Evolutionary conservation across 192 early-diverging fungal genomes (phyloP), one percentile per base, ranked within the genome.

Genomic region (Coemansia sp.): DNA sequence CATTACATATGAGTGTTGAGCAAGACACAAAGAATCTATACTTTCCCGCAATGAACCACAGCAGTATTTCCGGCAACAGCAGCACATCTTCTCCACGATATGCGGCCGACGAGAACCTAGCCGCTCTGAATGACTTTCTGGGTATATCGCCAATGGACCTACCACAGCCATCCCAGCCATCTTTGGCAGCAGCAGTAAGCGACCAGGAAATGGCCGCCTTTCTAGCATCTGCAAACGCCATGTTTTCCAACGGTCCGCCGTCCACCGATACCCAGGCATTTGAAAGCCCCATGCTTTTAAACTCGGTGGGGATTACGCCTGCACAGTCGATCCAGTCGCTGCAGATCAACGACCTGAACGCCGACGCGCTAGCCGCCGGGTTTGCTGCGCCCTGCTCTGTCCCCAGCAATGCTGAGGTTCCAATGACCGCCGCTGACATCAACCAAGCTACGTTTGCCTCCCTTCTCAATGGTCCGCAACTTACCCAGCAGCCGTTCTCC

Each of bases 171-270:
- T 47, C 43, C 3, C 40, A 43, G 22, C 25, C 16, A 9, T 41
- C 41, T n/a, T 7, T 10, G 5, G 26, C 31, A 12, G n/a, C 35
- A 5, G 35, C 30, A 28, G 51, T 40, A 12, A 58, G 34, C 51
- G 46, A 51, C 16, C 67, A 63, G 45, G 54, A 49, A 20, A 60
- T 72, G 42, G 61, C 56, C 11, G 52, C 61, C 3, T 50, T 72
- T 32, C 37, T 72, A 2, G 56, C 51, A 1, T 62, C 60, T 3
- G n/a, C n/a, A n/a, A n/a, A n/a, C n/a, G 33, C 44, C 1, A 36
- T 48, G n/a, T 58, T 58, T 28, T 9, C 50, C 9, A 37, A 49
- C 18, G 30, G 29, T 0, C 33, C 39, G 11, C 8, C 39, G 0
- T 11, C 45, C n/a, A 23, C 18, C 12, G 0, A 6, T 47, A 14